Percentiles rank a stretch among this genome's conserved stretches.
Evolutionary conservation across 2,329 filamentous ascomycete species (phyloP).

Genomic region (Alternaria sp.): DNA sequence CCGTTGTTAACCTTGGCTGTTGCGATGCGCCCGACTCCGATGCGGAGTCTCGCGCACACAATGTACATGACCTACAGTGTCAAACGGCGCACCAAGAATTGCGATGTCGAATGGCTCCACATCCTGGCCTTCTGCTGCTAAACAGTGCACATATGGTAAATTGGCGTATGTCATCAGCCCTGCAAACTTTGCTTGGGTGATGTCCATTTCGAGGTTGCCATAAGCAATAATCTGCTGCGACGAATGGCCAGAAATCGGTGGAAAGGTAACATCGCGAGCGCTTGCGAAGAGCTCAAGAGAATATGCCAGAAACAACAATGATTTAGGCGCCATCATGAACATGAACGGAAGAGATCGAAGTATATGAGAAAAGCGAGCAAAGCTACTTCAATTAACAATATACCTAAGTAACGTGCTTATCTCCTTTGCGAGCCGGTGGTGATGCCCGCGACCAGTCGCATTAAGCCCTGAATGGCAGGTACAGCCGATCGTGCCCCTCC

Average conservation of each 20-base stretch:
- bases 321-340: conserved; percentile 1
- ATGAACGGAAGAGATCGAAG: neutral
- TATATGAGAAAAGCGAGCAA: neutral
- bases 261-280: conserved; percentile 54
- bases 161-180: conserved; percentile 57
- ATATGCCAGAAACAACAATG: neutral
- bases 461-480: conserved; percentile 16
- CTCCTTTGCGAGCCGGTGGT: conserved; percentile 2
- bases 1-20: conserved; percentile 6
- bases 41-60: neutral
- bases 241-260: conserved; percentile 44
- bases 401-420: neutral
- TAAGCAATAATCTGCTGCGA: conserved; percentile 42
- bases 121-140: conserved; percentile 43
- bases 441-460: neutral
- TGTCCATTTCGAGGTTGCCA: conserved; percentile 28
- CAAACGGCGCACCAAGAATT: conserved; percentile 57
- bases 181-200: conserved; percentile 44
- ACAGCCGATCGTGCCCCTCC: conserved; percentile 16
- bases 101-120: conserved; percentile 57
- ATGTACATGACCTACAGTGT: conserved; percentile 48
- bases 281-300: neutral
- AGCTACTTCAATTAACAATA: neutral
- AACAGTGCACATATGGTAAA: conserved; percentile 56
- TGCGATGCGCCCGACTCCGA: neutral